A percentile compares a stretch with the other conserved stretches of the same genome.
Conservation (phyloP, 805 yeast genomes). For the Saturnispora hagleri region DNA sequence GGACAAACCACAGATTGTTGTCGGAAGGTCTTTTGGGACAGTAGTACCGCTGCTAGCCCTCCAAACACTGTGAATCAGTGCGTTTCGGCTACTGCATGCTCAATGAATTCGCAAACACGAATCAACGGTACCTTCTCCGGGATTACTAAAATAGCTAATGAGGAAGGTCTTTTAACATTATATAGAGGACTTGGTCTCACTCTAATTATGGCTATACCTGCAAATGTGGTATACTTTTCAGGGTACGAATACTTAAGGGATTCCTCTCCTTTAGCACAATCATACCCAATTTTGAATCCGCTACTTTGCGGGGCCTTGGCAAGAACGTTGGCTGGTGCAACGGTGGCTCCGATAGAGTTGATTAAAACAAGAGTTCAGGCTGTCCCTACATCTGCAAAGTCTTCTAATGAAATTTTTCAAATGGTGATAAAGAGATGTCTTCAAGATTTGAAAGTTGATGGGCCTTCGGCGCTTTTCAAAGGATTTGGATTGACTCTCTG, state of each 20-base stretch:
- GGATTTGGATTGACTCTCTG: constrained; percentile 85
- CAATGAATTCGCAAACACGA: constrained; percentile 25
- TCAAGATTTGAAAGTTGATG: constrained; percentile 42
- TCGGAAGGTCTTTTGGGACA: constrained; percentile 30
- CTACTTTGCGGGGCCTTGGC: constrained; percentile 80
- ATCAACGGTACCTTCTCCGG: constrained; percentile 72
- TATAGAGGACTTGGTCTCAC: constrained; percentile 89
- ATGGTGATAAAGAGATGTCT: constrained; percentile 31
- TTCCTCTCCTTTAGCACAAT: constrained; percentile 43
- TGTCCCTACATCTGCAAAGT: constrained; percentile 40
- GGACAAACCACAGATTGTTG: constrained; percentile 27
- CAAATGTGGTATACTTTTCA: constrained; percentile 87
- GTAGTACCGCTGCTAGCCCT: constrained; percentile 1
- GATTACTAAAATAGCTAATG: constrained; percentile 48
- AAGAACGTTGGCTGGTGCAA: constrained; percentile 71
- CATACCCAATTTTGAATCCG: constrained; percentile 47
- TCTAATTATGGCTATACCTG: constrained; percentile 80
- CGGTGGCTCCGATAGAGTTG: constrained; percentile 80
- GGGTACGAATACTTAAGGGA: constrained; percentile 87
- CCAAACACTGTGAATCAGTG: not conserved
- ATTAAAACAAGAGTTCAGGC: constrained; percentile 85
- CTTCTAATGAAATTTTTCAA: constrained; percentile 35
- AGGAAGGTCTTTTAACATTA: constrained; percentile 69
- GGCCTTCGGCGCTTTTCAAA: constrained; percentile 60
- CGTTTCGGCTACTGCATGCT: constrained; percentile 29